A percentile compares a stretch with the other conserved stretches of the same genome.
phyloP scores from a whole-genome alignment of 257 asterid genomes.

The Solanum bukasovii region DNA sequence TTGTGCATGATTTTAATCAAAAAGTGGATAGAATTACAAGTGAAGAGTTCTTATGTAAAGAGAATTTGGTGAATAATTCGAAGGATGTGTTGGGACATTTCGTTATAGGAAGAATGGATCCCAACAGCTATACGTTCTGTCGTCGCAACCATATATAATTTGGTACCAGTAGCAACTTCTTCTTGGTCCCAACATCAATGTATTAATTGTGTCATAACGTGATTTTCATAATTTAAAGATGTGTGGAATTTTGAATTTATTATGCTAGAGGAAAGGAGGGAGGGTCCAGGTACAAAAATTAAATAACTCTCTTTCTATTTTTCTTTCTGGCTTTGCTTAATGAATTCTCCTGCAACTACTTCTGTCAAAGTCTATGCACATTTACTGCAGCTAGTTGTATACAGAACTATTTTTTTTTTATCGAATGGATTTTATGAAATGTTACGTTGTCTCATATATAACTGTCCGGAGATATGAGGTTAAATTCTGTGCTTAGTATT shows the following conservation, averaged over 20 bases:
- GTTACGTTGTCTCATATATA: not conserved
- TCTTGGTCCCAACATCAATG: not conserved
- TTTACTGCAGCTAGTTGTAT: not conserved
- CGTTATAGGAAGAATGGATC: slow-evolving; percentile 45
- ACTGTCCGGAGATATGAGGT: not conserved
- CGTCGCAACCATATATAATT: slow-evolving; percentile 31
- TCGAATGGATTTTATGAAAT: not conserved
- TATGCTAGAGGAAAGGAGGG: not conserved
- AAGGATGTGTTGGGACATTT: slow-evolving; percentile 63
- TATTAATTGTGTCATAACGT: not conserved
- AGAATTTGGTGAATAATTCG: slow-evolving; percentile 53
- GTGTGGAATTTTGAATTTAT: not conserved
- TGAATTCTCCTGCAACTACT: not conserved
- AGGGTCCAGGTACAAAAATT: not conserved
- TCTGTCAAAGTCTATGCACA: not conserved
- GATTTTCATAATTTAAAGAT: not conserved
- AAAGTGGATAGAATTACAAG: slow-evolving; percentile 47
- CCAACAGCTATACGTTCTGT: slow-evolving; percentile 30
- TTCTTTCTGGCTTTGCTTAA: not conserved
- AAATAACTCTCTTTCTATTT: not conserved
- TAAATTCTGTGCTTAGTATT: not conserved
- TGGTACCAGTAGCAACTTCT: slow-evolving; percentile 3
- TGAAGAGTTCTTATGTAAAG: slow-evolving; percentile 69
- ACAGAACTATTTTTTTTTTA: not conserved
- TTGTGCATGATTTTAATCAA: slow-evolving; percentile 68